Percentiles rank a stretch among this genome's conserved stretches.
These are phyloP conservation scores for Hypoxylon sp. DNA, from an alignment of 2,329 filamentous ascomycete genomes.

Conservation along the genomic window DNA sequence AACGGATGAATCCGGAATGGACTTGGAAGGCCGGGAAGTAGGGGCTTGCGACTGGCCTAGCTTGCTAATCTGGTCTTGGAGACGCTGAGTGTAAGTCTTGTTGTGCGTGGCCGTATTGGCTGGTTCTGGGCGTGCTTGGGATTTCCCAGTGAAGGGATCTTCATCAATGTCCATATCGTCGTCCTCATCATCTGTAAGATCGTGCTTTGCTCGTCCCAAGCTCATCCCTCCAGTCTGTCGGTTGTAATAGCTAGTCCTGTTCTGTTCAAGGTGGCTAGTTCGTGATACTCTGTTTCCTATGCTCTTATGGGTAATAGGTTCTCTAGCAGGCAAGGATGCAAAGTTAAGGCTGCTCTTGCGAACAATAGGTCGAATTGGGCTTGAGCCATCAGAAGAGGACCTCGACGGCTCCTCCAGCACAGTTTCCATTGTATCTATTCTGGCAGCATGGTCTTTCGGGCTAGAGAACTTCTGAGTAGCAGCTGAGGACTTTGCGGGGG, in stretches of 20 bases:
- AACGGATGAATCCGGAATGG: conserved; percentile 56
- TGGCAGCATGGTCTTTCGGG: conserved; percentile 33
- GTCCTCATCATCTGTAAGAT: conserved; percentile 56
- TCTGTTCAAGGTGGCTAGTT: conserved; percentile 81
- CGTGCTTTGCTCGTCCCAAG: conserved; percentile 64
- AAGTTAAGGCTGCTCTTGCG: conserved; percentile 97
- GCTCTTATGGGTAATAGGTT: conserved; percentile 89
- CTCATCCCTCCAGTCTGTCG: conserved; percentile 81
- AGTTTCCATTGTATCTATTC: conserved; percentile 45
- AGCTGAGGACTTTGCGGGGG: conserved; percentile 37
- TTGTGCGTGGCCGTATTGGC: conserved; percentile 73
- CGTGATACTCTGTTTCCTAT: conserved; percentile 79
- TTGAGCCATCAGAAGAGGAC: conserved; percentile 77
- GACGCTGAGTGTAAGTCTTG: conserved; percentile 91
- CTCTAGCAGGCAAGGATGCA: conserved; percentile 89
- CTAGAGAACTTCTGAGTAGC: conserved; percentile 26
- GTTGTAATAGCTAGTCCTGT: conserved; percentile 79
- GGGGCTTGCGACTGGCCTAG: conserved; percentile 69
- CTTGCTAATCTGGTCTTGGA: conserved; percentile 92
- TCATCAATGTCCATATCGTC: conserved; percentile 61
- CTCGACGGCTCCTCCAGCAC: conserved; percentile 50
- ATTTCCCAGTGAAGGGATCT: conserved; percentile 57
- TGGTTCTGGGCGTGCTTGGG: conserved; percentile 61
- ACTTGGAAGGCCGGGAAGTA: conserved; percentile 62
- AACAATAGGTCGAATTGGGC: conserved; percentile 79